Evolutionary conservation across 495 filamentous ascomycete genomes (phyloP).

Genomic region (Aspergillus nanangensis): DNA sequence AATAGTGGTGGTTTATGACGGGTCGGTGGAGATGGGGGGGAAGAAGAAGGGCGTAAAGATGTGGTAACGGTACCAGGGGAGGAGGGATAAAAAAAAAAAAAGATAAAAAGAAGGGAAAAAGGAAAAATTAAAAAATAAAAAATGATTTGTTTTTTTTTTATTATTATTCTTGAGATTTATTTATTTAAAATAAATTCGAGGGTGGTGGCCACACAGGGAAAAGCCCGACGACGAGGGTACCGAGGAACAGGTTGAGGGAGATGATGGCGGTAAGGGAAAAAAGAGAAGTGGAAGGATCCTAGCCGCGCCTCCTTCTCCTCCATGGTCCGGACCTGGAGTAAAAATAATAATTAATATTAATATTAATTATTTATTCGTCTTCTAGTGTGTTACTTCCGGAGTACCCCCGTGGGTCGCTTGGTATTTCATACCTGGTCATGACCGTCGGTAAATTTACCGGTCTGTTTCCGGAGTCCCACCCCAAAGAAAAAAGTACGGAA

Average conservation of each 20-base stretch:
- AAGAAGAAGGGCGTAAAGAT: conserved; percentile 14
- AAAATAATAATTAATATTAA: conserved; percentile 9
- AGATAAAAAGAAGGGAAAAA: neutral
- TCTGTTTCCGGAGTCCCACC: conserved; percentile 24
- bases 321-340: conserved; percentile 11
- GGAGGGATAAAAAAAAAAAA: conserved; percentile 14
- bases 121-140: neutral
- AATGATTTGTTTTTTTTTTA: too few species aligned
- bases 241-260: conserved; percentile 20
- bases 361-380: conserved; percentile 11
- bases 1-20: conserved; percentile 16
- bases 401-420: conserved; percentile 22
- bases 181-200: neutral
- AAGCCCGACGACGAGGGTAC: conserved; percentile 20
- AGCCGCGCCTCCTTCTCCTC: conserved; percentile 15
- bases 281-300: conserved; percentile 12
- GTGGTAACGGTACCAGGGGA: conserved; percentile 29
- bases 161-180: too few species aligned
- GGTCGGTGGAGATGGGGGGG: conserved; percentile 19
- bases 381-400: conserved; percentile 25
- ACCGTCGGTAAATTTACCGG: conserved; percentile 22
- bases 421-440: conserved; percentile 23
- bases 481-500: conserved; percentile 24
- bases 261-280: conserved; percentile 21
- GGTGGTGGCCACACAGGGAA: conserved; percentile 18